Evolutionary conservation across 1,284 basidiomycete genomes (phyloP).

Genomic region (Chalciporus piperatoides): DNA sequence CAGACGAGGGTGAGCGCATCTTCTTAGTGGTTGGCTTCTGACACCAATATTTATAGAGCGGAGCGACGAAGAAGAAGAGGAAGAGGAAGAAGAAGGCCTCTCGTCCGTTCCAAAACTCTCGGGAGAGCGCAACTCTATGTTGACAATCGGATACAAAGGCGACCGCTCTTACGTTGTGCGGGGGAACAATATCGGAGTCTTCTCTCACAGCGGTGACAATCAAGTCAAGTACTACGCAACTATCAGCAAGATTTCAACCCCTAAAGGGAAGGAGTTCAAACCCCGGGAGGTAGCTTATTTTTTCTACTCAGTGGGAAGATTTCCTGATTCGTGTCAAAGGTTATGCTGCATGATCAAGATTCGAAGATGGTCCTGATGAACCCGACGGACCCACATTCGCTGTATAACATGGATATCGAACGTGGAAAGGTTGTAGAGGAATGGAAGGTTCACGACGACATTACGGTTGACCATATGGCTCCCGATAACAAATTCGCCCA

Average conservation of each 20-base stretch:
- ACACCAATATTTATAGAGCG: constrained; percentile 33
- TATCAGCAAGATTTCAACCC: constrained; percentile 81
- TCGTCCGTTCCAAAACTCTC: constrained; percentile 40
- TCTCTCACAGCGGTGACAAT: constrained; percentile 77
- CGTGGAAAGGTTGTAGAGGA: constrained; percentile 97
- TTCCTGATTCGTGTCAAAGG: constrained; percentile 42
- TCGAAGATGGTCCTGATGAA: constrained; percentile 95
- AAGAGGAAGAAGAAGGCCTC: constrained; percentile 50
- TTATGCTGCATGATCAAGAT: constrained; percentile 98
- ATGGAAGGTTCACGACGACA: constrained; percentile 93
- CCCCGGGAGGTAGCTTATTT: constrained; percentile 71
- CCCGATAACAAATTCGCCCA: constrained; percentile 95
- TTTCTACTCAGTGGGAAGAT: neutral
- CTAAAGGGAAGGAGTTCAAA: constrained; percentile 81
- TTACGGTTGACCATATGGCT: constrained; percentile 85
- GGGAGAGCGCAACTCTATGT: constrained; percentile 80
- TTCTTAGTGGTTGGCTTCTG: constrained; percentile 2
- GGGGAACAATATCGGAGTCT: constrained; percentile 97
- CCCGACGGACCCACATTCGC: constrained; percentile 75
- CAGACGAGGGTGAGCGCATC: constrained; percentile 45
- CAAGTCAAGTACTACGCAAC: constrained; percentile 86
- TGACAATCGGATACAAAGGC: constrained; percentile 95
- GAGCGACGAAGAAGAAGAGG: constrained; percentile 58
- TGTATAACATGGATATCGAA: constrained; percentile 93
- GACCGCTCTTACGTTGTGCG: constrained; percentile 95